Conservation (phyloP, 345 rosid species). For the Reutealis trisperma region DNA sequence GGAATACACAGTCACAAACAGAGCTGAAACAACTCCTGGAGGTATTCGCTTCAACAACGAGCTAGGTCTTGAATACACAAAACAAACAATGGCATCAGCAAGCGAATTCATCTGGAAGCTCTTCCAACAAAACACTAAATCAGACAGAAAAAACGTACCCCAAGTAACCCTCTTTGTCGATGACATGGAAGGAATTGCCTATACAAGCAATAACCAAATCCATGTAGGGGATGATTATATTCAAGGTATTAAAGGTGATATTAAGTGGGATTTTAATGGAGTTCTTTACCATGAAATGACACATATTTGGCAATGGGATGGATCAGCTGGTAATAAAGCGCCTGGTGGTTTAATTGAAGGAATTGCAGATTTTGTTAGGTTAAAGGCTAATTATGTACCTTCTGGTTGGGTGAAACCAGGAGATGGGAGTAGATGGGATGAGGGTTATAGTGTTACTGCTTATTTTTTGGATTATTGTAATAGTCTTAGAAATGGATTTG, state of each 20-base stretch:
- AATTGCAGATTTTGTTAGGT: slow-evolving; percentile 68
- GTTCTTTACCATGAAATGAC: slow-evolving; percentile 70
- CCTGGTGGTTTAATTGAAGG: slow-evolving; percentile 64
- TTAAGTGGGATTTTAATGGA: slow-evolving; percentile 48
- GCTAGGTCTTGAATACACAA: slow-evolving; percentile 22
- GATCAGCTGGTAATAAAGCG: slow-evolving; percentile 39
- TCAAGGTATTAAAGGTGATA: slow-evolving; percentile 23
- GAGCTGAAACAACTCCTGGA: slow-evolving; percentile 16
- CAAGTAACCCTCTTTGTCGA: slow-evolving; percentile 29
- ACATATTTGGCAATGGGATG: slow-evolving; percentile 71
- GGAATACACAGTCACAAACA: slow-evolving; percentile 43
- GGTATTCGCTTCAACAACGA: slow-evolving; percentile 21
- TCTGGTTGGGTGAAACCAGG: slow-evolving; percentile 67
- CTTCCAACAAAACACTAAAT: slow-evolving; percentile 17
- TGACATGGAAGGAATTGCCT: slow-evolving; percentile 31
- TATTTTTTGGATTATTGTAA: slow-evolving; percentile 68
- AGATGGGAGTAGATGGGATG: slow-evolving; percentile 63
- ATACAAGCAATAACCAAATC: slow-evolving; percentile 16
- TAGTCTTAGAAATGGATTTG: slow-evolving; percentile 56
- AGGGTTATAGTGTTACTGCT: slow-evolving; percentile 68
- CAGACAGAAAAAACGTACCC: slow-evolving; percentile 21
- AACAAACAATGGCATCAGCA: slow-evolving; percentile 17
- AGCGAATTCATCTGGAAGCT: slow-evolving; percentile 31
- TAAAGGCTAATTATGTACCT: slow-evolving; percentile 49
- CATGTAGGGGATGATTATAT: slow-evolving; percentile 15